Evolutionary conservation across 2,329 filamentous ascomycete species (phyloP).

Genomic region (Ascochyta lentis): DNA sequence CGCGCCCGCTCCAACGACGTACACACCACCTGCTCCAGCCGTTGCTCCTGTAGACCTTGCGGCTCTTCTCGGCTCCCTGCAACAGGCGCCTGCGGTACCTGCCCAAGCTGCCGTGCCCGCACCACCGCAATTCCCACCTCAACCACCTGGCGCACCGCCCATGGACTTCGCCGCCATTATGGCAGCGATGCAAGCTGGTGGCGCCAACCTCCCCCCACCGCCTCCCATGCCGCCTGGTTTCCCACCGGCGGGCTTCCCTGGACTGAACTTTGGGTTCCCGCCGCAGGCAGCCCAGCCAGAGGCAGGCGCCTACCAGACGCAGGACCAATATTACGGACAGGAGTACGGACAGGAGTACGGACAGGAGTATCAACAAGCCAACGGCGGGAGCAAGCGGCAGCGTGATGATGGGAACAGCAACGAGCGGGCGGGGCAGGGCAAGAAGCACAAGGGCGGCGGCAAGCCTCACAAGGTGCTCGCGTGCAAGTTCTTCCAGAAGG

Average conservation of each 20-base stretch:
- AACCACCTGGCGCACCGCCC: slow-evolving; percentile 23
- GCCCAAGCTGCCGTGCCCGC: slow-evolving; percentile 19
- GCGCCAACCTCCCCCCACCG: slow-evolving; percentile 30
- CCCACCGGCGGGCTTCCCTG: slow-evolving; percentile 21
- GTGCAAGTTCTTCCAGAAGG: slow-evolving; percentile 73
- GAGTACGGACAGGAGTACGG: slow-evolving; percentile 37
- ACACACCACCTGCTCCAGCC: slow-evolving; percentile 27
- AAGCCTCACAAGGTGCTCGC: slow-evolving; percentile 53
- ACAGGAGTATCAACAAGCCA: slow-evolving; percentile 38
- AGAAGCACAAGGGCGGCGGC: slow-evolving; percentile 35
- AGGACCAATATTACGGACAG: slow-evolving; percentile 29
- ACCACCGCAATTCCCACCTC: slow-evolving; percentile 22
- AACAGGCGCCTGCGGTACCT: slow-evolving; percentile 9
- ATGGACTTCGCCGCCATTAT: slow-evolving; percentile 35
- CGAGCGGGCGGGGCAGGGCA: slow-evolving; percentile 61
- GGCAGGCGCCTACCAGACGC: slow-evolving; percentile 21
- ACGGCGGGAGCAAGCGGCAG: slow-evolving; percentile 45
- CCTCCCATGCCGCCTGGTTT: slow-evolving; percentile 32
- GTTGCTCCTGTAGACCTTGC: slow-evolving; percentile 33
- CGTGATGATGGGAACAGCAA: slow-evolving; percentile 40
- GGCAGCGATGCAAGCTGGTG: slow-evolving; percentile 30
- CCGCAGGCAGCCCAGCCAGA: slow-evolving; percentile 21
- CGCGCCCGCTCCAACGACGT: slow-evolving; percentile 24
- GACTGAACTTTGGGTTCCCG: slow-evolving; percentile 25
- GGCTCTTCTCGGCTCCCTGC: slow-evolving; percentile 39